These are phyloP conservation scores for Scedosporium boydii DNA, from an alignment of 2,329 filamentous ascomycete species.

Conservation along the genomic window DNA sequence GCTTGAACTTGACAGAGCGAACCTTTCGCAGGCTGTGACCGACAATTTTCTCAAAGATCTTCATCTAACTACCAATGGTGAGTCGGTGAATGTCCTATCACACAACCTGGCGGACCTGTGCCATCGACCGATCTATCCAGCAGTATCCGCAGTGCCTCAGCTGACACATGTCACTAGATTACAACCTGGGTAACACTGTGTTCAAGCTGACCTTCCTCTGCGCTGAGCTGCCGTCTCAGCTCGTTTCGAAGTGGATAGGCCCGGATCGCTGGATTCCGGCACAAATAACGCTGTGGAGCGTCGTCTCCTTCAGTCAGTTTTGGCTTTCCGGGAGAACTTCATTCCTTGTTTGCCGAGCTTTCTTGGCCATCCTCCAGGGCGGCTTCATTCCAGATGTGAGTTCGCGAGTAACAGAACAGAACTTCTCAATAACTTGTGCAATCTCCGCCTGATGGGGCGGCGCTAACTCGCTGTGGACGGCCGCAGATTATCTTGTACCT, in stretches of 20 bases:
- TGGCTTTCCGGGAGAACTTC: slow-evolving; percentile 27
- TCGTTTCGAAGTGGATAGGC: slow-evolving; percentile 48
- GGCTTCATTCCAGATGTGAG: slow-evolving; percentile 36
- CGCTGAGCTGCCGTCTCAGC: slow-evolving; percentile 45
- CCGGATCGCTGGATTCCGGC: slow-evolving; percentile 52
- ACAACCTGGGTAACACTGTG: slow-evolving; percentile 23
- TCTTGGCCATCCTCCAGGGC: slow-evolving; percentile 33
- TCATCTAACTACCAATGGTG: slow-evolving; percentile 29
- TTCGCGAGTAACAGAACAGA: not conserved
- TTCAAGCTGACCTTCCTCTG: slow-evolving; percentile 21
- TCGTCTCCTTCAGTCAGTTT: slow-evolving; percentile 40
- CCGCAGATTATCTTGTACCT: slow-evolving; percentile 24
- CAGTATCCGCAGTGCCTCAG: no score
- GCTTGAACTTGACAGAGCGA: slow-evolving; percentile 41
- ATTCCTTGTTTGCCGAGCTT: slow-evolving; percentile 26
- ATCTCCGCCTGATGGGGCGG: no score
- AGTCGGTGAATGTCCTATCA: not conserved
- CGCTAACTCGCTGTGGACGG: slow-evolving; percentile 9
- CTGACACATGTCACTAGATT: slow-evolving; percentile 14
- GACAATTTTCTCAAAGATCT: slow-evolving; percentile 37
- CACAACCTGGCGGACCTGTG: no score
- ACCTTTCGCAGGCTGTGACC: slow-evolving; percentile 36
- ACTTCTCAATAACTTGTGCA: no score
- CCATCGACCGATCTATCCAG: no score
- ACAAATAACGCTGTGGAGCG: slow-evolving; percentile 46